Evolutionary conservation across 2,329 filamentous ascomycete genomes (phyloP).

Genomic region (Colletotrichum shisoi): DNA sequence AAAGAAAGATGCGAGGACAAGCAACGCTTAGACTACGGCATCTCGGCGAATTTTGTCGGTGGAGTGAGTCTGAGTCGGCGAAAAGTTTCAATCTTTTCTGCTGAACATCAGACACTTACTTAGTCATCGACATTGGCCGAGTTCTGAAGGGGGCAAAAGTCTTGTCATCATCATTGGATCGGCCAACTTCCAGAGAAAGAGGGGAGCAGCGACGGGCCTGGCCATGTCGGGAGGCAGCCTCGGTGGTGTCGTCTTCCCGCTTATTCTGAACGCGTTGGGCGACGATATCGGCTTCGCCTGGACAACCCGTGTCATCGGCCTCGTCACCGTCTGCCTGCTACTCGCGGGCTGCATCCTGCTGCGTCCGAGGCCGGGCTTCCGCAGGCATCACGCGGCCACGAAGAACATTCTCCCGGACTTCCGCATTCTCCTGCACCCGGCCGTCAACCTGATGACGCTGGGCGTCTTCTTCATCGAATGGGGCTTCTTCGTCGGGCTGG

Average conservation of each 20-base stretch:
- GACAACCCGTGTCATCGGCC: not conserved
- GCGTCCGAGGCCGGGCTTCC: not conserved
- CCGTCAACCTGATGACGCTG: not conserved
- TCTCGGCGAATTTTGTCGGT: too few species aligned
- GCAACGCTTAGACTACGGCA: too few species aligned
- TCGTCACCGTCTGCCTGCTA: not conserved
- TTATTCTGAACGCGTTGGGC: not conserved
- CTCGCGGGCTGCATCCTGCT: not conserved
- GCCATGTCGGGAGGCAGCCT: constrained; percentile 1
- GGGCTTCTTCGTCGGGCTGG: constrained; percentile 10
- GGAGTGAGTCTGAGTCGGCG: too few species aligned
- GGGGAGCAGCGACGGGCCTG: not conserved
- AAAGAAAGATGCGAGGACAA: too few species aligned
- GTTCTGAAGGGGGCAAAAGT: too few species aligned
- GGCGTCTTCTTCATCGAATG: not conserved
- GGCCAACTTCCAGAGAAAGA: too few species aligned
- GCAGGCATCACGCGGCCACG: not conserved
- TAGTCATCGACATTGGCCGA: too few species aligned
- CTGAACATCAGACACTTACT: too few species aligned
- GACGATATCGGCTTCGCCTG: not conserved
- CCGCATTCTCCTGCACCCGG: not conserved
- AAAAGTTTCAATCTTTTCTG: too few species aligned
- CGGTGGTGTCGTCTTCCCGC: not conserved
- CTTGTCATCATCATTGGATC: too few species aligned
- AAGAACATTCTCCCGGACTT: constrained; percentile 1